Base-by-base conservation (phyloP, 2,329 filamentous ascomycete genomes). In the Fragosphaeria purpurea region DNA sequence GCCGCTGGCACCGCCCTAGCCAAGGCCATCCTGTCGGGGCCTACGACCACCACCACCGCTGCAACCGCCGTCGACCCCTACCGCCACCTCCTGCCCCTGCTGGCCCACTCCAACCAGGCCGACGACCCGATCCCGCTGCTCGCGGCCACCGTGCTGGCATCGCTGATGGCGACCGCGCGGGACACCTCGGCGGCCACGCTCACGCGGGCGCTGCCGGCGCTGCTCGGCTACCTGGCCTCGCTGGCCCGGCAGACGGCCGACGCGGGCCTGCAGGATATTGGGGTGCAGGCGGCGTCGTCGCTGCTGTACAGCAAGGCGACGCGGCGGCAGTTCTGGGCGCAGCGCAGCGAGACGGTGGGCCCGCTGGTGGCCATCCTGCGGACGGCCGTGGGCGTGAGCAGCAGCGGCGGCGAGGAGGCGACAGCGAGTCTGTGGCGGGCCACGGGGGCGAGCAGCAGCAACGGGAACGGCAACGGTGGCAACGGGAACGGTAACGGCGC, bases 211-310 rank as follows among this genome's bases (percentile, higher is more conserved):
- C 78, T 97, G 43, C 86, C 88, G 13, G 76, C 88, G 61, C 76
- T 97, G 46, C 87, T 93, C 67, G 83, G 79, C 62, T 97, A 96
- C 67, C 80, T 97, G 34, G 86, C 89, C 7, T 82, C 82, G 48
- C 75, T 97, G 50, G 83, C 86, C 52, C 89, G 89, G 72, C 88
- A 83, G 63, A 44, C 13, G 35, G 79, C 86, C 41, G 93, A 98
- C 68, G 85, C 87, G 50, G 88, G 88, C 40, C 76, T 95, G 51
- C 93, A 98, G 68, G 93, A 98, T 63, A 95, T 97, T 63, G 91
- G 89, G 32, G 89, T 97, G 10, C 87, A 93, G 62, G 82, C 91
- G 63, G 94, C 91, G 68, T 96, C 93, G 38, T 77, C 86, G 22
- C 74, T 98, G 35, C 75, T 98, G 35, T 83, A 88, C 54, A 87